These are phyloP conservation scores for Gleditsia sinensis DNA, from an alignment of 306 rosid genomes.

Conservation along the genomic window DNA sequence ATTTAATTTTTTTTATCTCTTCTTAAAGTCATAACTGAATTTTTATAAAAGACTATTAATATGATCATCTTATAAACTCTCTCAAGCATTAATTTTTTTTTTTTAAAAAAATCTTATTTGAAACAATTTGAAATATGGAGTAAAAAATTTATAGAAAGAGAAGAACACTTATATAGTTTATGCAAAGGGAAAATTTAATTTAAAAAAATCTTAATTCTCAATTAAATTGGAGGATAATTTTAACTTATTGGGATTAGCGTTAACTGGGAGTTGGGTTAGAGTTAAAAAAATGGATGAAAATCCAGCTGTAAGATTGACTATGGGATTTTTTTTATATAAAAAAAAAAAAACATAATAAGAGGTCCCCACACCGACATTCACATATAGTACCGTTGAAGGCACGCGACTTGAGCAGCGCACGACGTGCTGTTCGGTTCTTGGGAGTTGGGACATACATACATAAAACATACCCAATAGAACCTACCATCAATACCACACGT, in stretches of 20 bases:
- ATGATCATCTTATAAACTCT: too few species aligned
- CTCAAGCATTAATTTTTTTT: too few species aligned
- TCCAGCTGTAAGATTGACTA: neutral
- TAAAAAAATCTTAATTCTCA: neutral
- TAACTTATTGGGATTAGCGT: neutral
- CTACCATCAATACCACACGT: neutral
- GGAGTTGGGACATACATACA: neutral
- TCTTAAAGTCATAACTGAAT: too few species aligned
- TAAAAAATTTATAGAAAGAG: too few species aligned
- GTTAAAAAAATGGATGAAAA: neutral
- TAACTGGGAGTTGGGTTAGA: neutral
- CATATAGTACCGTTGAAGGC: constrained; percentile 40
- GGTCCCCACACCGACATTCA: neutral
- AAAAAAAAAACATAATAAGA: too few species aligned
- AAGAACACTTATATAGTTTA: too few species aligned
- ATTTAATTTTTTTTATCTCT: too few species aligned
- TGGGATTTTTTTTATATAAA: neutral
- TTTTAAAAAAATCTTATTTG: too few species aligned
- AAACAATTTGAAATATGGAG: too few species aligned
- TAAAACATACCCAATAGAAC: neutral
- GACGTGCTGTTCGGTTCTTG: constrained; percentile 10
- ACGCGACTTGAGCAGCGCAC: constrained; percentile 43
- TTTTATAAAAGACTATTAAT: too few species aligned
- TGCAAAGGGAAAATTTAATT: too few species aligned
- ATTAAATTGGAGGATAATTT: neutral